Percentiles rank a stretch among this genome's conserved stretches.
Conservation (phyloP, 805 yeast species). For the Candida ponderosae region DNA sequence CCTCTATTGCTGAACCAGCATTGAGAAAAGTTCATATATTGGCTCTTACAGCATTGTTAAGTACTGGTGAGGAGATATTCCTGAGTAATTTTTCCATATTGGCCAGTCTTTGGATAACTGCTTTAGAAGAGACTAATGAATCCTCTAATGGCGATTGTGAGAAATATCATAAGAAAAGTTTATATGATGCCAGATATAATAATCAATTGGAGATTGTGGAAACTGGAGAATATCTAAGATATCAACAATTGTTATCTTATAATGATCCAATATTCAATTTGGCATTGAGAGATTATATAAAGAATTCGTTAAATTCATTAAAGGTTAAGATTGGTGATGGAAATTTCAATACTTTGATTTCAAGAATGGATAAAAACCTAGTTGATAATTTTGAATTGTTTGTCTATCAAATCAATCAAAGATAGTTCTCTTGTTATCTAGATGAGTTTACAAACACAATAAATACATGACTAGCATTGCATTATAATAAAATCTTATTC, state of each 20-base stretch:
- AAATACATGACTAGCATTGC: too few species aligned
- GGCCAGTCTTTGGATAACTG: constrained; percentile 38
- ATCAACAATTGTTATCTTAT: constrained; percentile 25
- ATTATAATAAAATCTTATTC: too few species aligned
- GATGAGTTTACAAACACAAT: too few species aligned
- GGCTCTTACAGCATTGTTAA: constrained; percentile 48
- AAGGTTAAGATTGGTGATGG: constrained; percentile 8
- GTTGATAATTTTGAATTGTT: constrained; percentile 19
- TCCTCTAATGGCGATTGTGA: constrained; percentile 45
- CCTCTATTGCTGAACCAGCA: constrained; percentile 64
- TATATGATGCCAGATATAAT: constrained; percentile 18
- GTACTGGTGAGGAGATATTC: constrained; percentile 25
- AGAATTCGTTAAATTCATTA: constrained; percentile 14
- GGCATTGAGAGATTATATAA: constrained; percentile 37
- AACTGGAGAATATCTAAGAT: constrained; percentile 37
- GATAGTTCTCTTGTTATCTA: too few species aligned
- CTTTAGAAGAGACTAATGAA: constrained; percentile 75
- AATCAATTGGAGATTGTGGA: constrained; percentile 16
- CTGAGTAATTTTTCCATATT: constrained; percentile 23
- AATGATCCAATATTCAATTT: constrained; percentile 49
- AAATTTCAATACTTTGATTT: constrained; percentile 4
- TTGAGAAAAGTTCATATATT: constrained; percentile 61
- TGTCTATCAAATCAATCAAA: constrained; percentile 14
- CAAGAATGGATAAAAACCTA: constrained; percentile 7
- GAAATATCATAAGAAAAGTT: constrained; percentile 38